phyloP scores from a whole-genome alignment of 2,329 filamentous ascomycete species.

The Knufia fluminis region DNA sequence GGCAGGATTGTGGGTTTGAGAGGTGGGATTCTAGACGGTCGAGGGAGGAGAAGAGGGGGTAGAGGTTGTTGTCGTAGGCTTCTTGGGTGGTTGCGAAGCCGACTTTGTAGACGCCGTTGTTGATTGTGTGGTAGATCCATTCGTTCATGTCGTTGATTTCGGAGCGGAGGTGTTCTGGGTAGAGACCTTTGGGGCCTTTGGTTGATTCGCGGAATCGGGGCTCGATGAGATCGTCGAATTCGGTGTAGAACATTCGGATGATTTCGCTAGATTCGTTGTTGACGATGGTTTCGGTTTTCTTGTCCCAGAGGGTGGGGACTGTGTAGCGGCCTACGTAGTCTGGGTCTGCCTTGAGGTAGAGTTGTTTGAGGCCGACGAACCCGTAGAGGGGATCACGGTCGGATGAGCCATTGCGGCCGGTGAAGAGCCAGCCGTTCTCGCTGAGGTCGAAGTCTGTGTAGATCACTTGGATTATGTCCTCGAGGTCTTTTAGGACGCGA shows the following conservation, averaged over 20 bases:
- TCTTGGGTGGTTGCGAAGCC: conserved; percentile 71
- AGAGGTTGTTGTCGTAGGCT: conserved; percentile 65
- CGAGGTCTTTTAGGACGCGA: conserved; percentile 42
- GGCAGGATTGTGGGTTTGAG: conserved; percentile 30
- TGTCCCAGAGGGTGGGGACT: conserved; percentile 75
- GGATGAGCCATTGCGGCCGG: conserved; percentile 48
- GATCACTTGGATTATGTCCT: conserved; percentile 41
- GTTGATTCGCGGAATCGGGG: conserved; percentile 47
- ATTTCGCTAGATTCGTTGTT: conserved; percentile 86
- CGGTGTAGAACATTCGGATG: conserved; percentile 69
- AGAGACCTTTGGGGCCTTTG: conserved; percentile 36
- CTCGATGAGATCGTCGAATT: conserved; percentile 61
- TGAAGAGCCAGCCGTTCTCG: conserved; percentile 63
- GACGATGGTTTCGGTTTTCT: conserved; percentile 63
- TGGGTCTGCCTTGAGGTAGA: conserved; percentile 64
- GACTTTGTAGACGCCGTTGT: conserved; percentile 49
- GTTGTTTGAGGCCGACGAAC: conserved; percentile 59
- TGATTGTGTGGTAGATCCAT: conserved; percentile 61
- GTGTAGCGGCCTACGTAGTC: conserved; percentile 67
- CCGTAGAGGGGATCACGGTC: conserved; percentile 61
- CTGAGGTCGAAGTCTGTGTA: conserved; percentile 36
- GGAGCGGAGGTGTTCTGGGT: conserved; percentile 50
- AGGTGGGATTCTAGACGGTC: conserved; percentile 65
- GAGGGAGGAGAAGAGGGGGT: conserved; percentile 60
- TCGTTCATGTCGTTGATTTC: conserved; percentile 65